Evolutionary conservation across 371 early-diverging fungal genomes (phyloP), one percentile per base, ranked within the genome.

Genomic region (Mucor indicus): DNA sequence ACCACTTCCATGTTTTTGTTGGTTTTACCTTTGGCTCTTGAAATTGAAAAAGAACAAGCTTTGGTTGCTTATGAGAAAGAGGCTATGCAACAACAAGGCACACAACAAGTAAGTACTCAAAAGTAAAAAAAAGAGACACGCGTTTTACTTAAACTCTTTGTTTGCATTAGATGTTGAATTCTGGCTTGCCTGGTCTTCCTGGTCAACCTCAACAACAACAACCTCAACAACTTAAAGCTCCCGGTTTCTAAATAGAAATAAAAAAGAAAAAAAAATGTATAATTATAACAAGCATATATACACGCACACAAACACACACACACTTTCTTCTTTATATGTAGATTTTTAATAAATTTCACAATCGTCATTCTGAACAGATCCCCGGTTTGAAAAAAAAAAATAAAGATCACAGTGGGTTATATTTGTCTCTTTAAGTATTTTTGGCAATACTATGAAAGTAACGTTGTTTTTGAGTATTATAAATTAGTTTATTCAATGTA

Each of bases 51-150:
- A 44, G 87, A 86, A 37, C 82, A 85, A 59, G 84, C 84, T 45
- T 72, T 90, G 73, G 75, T 81, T 63, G 84, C 86, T 67, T 86
- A 85, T 67, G 90, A 89, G 57, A 67, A 69, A 46, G 86, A 83
- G 64, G 75, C 69, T 27, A 75, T 77, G 77, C 79, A 80, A 62
- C 85, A 84, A 56, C 80, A 84, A 57, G 79, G 80, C 47, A 62
- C 72, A 53, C 72, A 72, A 56, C 76, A 76, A 67, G 76, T 72
- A 72, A 54, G 36, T 25, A 24, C 10, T 38, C 4, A 32, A 30
- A 5, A 12, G 19, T 5, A 25, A 19, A n/a, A 32, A 30, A 5
- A 12, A 27, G 12, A 25, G 15, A n/a, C 13, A 23, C 5, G 29
- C 13, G 21, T 20, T 29, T 47, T 21, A 11, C 11, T 27, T 27